These are phyloP conservation scores for Gyromitra esculenta DNA, from an alignment of 2,329 filamentous ascomycete genomes.

Conservation along the genomic window DNA sequence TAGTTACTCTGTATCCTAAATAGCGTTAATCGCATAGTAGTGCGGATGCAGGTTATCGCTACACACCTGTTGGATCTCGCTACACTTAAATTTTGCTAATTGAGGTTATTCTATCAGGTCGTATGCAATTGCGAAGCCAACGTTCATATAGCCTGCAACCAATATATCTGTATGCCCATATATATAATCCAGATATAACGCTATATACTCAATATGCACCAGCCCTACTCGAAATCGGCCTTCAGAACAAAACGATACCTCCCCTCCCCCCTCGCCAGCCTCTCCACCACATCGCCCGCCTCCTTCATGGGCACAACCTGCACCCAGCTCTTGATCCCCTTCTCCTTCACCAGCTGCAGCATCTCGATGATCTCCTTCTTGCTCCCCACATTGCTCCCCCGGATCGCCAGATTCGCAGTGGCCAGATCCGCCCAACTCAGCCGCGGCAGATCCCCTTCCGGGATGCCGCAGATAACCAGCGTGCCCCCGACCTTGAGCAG, in stretches of 20 bases:
- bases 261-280: constrained; percentile 31
- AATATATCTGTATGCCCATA: too few relatives aligned
- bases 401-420: constrained; percentile 65
- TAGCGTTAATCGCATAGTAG: too few relatives aligned
- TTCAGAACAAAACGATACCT: constrained; percentile 44
- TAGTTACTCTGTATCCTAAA: too few relatives aligned
- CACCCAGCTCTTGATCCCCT: constrained; percentile 73
- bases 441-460: constrained; percentile 65
- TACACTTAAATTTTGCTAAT: too few relatives aligned
- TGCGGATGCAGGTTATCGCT: too few relatives aligned
- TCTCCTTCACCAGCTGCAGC: constrained; percentile 75
- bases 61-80: too few relatives aligned
- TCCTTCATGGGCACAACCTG: constrained; percentile 38
- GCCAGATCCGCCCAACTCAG: constrained; percentile 65
- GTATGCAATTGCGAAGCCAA: too few relatives aligned
- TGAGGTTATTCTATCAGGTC: too few relatives aligned
- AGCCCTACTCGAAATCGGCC: constrained; percentile 37
- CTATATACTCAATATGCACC: not conserved
- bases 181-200: too few relatives aligned
- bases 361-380: constrained; percentile 76
- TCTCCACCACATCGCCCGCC: constrained; percentile 29
- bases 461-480: constrained; percentile 70
- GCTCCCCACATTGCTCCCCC: constrained; percentile 75
- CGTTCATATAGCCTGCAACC: too few relatives aligned
- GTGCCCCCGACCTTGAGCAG: constrained; percentile 74